Evolutionary conservation across 768 basidiomycete genomes (phyloP).

Genomic region (Hygrophorus russula): DNA sequence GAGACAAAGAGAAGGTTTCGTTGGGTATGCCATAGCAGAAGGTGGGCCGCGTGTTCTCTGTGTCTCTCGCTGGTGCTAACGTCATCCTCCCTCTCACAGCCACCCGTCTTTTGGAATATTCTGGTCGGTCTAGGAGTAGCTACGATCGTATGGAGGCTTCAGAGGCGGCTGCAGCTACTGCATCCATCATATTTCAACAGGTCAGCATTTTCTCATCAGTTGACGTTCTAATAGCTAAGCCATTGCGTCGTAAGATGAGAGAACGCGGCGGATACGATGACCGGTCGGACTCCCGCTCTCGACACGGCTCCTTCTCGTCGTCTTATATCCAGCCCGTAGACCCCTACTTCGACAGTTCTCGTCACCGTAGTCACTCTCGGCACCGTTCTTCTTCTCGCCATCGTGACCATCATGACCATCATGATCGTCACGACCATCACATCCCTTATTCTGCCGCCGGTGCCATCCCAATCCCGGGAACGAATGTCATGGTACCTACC

Average conservation of each 20-base stretch:
- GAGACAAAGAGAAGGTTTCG: constrained; percentile 53
- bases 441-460: constrained; percentile 12
- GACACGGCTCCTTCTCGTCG: constrained; percentile 11
- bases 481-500: not conserved
- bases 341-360: constrained; percentile 26
- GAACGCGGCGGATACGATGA: constrained; percentile 24
- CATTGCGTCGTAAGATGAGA: constrained; percentile 18
- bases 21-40: constrained; percentile 63
- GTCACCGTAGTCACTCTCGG: constrained; percentile 28
- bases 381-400: constrained; percentile 20
- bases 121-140: constrained; percentile 30
- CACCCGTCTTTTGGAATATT: constrained; percentile 42
- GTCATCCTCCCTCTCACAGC: constrained; percentile 24
- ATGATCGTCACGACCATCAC: constrained; percentile 6
- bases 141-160: constrained; percentile 39
- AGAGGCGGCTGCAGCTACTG: constrained; percentile 61
- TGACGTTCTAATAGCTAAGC: not conserved
- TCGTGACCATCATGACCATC: constrained; percentile 9
- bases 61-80: constrained; percentile 3
- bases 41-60: constrained; percentile 23
- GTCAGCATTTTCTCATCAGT: constrained; percentile 18
- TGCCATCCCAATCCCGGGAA: constrained; percentile 4
- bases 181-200: constrained; percentile 45
- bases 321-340: constrained; percentile 21
- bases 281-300: constrained; percentile 21